phyloP scores from a whole-genome alignment of 2,329 filamentous ascomycete genomes.

The Verticillium longisporum region DNA sequence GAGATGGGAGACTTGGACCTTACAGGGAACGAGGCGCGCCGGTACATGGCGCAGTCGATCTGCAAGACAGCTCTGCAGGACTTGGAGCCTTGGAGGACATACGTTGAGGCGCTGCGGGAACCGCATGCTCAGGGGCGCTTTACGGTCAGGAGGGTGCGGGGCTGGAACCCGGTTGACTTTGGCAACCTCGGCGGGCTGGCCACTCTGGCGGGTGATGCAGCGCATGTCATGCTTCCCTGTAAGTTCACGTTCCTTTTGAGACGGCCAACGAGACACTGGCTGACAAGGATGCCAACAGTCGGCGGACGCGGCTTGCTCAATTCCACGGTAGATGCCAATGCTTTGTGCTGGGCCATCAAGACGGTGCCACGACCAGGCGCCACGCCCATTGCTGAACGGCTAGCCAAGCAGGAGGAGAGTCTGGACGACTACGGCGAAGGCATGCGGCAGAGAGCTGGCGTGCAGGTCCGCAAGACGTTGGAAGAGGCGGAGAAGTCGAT shows the following conservation, averaged over 20 bases:
- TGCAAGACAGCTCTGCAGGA: background rate
- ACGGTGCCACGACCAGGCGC: background rate
- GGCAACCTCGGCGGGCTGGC: background rate
- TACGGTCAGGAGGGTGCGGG: background rate
- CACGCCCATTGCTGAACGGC: background rate
- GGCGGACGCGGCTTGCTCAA: background rate
- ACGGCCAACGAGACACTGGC: background rate
- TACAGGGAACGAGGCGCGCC: background rate
- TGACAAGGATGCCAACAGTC: background rate
- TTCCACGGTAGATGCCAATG: background rate
- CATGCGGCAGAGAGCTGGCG: background rate
- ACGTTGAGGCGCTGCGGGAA: background rate
- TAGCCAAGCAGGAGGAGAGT: background rate
- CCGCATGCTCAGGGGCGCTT: background rate
- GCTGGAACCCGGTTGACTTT: background rate
- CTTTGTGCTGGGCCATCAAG: background rate
- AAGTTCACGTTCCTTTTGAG: background rate
- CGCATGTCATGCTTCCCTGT: background rate
- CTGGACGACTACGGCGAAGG: background rate
- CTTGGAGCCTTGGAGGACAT: background rate
- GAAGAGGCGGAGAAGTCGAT: background rate
- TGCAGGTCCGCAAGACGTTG: background rate
- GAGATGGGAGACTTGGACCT: background rate
- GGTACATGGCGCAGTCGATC: background rate
- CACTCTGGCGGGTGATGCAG: background rate